These are phyloP conservation scores for Sarocladium oryzae DNA, from an alignment of 2,329 filamentous ascomycete species.

Conservation along the genomic window DNA sequence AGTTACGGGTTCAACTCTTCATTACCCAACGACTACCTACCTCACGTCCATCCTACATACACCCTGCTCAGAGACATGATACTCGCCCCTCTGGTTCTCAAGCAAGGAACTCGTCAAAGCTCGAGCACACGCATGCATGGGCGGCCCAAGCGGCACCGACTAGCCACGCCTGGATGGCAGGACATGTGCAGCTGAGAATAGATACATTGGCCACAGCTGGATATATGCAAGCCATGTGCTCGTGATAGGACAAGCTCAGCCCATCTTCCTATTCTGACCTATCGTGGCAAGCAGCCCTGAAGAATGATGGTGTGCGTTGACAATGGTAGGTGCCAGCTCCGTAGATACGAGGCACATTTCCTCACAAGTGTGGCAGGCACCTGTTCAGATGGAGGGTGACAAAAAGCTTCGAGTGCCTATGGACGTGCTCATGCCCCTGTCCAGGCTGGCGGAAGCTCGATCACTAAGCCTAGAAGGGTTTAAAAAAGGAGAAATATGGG, in stretches of 20 bases:
- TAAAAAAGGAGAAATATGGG: background rate
- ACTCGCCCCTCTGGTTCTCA: background rate
- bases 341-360: conserved; percentile 7
- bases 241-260: background rate
- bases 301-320: background rate
- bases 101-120: background rate
- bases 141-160: background rate
- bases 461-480: background rate
- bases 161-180: conserved; percentile 1
- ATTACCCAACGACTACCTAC: too few relatives aligned
- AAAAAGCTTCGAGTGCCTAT: background rate
- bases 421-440: background rate
- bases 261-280: background rate
- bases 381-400: background rate
- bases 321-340: background rate
- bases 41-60: too few relatives aligned
- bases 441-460: background rate
- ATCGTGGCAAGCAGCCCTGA: background rate
- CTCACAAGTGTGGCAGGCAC: background rate
- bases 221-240: conserved; percentile 5
- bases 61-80: too few relatives aligned
- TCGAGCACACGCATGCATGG: background rate
- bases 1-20: too few relatives aligned
- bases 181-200: background rate
- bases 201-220: background rate